Conservation (phyloP, 2,329 filamentous ascomycete species). For the Diaporthe sp. region DNA sequence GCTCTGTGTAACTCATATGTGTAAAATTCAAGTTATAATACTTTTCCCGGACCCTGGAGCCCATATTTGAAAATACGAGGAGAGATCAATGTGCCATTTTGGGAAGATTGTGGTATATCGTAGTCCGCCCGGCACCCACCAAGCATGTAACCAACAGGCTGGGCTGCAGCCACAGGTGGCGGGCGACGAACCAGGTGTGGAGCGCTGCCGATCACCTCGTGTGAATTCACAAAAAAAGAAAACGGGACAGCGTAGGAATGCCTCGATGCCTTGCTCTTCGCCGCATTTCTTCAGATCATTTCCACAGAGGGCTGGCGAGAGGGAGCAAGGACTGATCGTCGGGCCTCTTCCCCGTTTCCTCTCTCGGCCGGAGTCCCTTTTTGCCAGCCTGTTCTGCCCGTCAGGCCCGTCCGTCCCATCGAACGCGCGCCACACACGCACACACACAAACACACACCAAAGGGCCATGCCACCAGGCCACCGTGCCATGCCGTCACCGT, state of each 20-base stretch:
- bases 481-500: conserved; percentile 26
- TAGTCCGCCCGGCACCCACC: background rate
- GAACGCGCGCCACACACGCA: background rate
- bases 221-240: conserved; percentile 26
- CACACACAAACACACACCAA: background rate
- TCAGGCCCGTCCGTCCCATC: conserved; percentile 11
- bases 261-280: conserved; percentile 10
- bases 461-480: background rate
- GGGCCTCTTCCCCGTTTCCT: conserved; percentile 1
- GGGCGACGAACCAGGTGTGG: background rate
- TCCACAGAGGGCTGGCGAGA: conserved; percentile 4
- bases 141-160: conserved; percentile 7
- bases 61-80: conserved; percentile 1
- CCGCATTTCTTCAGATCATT: background rate
- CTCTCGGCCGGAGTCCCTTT: background rate
- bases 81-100: background rate
- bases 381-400: background rate
- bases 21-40: background rate
- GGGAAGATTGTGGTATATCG: background rate
- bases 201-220: conserved; percentile 32
- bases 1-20: background rate
- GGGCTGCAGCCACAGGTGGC: conserved; percentile 32
- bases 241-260: background rate
- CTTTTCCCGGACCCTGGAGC: background rate
- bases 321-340: conserved; percentile 6